These are phyloP conservation scores for Suhomyces kunorum DNA, from an alignment of 1,139 yeast genomes.

Conservation along the genomic window DNA sequence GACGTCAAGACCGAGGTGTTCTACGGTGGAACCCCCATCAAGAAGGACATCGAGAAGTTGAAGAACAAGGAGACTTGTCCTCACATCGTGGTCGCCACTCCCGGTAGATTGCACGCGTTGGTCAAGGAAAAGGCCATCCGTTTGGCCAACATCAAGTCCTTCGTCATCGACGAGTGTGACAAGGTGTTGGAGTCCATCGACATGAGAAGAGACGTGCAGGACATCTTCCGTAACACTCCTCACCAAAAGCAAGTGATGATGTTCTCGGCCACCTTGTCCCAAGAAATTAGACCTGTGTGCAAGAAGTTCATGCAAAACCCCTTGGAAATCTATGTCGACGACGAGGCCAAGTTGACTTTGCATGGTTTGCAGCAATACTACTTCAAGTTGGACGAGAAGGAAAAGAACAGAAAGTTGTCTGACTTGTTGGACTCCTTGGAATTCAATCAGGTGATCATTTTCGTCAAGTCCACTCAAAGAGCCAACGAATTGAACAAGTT, in stretches of 20 bases:
- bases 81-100: slow-evolving; percentile 96
- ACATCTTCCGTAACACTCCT: slow-evolving; percentile 95
- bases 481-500: slow-evolving; percentile 90
- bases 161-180: slow-evolving; percentile 98
- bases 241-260: slow-evolving; percentile 99
- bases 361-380: slow-evolving; percentile 98
- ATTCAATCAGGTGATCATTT: slow-evolving; percentile 97
- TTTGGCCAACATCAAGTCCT: slow-evolving; percentile 86
- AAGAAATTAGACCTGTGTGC: slow-evolving; percentile 95
- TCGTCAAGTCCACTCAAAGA: slow-evolving; percentile 89
- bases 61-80: slow-evolving; percentile 95
- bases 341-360: slow-evolving; percentile 93
- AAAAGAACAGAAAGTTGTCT: slow-evolving; percentile 90
- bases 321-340: slow-evolving; percentile 95
- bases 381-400: slow-evolving; percentile 83
- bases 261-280: slow-evolving; percentile 96
- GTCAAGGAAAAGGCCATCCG: slow-evolving; percentile 90
- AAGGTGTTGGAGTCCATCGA: slow-evolving; percentile 89
- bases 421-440: slow-evolving; percentile 92
- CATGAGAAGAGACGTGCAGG: slow-evolving; percentile 99
- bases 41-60: slow-evolving; percentile 82
- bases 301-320: slow-evolving; percentile 98
- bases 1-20: slow-evolving; percentile 96
- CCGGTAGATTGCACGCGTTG: slow-evolving; percentile 94
- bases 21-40: slow-evolving; percentile 92